Base-by-base conservation (phyloP, 257 asterid species). In the Plantago elongata region DNA sequence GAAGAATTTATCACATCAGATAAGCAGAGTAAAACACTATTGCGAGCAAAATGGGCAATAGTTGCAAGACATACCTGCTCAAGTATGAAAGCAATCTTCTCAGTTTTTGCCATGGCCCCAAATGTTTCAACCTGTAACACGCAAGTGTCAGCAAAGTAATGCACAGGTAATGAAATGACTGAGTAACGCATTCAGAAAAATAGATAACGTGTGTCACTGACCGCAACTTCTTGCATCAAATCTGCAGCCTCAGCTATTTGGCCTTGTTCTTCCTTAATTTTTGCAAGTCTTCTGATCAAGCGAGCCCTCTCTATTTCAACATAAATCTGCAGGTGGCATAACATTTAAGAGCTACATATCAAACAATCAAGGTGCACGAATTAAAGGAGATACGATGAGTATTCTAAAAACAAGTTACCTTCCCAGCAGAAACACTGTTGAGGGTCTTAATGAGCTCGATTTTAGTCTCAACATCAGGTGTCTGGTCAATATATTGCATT, bases 221-320 rank as follows among this genome's bases (percentile, higher is more conserved):
- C 99, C 84, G 99, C 99, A 81, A 92, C 77, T 87, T 92, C 99
- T 75, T 92, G 99, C 99, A 87, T 92, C 85, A 92, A 77, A 67
- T 92, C 99, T 9, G 97, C 97, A 63, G 99, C 99, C 69, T 89
- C 99, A 34, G 91, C 89, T 67, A 89, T 79, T 58, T 74, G 81
- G 18, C 97, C 96, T 76, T 92, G 95, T 44, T 84, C 96, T 79
- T 92, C 99, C 73, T 86, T 92, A 44, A 92, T 83, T 72, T 83
- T 92, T 6, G 99, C 96, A 17, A 92, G 97, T 72, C 75, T 92
- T 86, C 83, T 92, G 59, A 92, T 84, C 81, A 92, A 75, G 56
- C 99, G 84, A 74, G 99, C 96, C 68, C 99, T 80, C 81, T 92
- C 99, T 54, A 92, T 92, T 86, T 92, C 99, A 66, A 92, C 99